Evolutionary conservation across 768 basidiomycete species (phyloP).

Genomic region (Termitomyces heimii): DNA sequence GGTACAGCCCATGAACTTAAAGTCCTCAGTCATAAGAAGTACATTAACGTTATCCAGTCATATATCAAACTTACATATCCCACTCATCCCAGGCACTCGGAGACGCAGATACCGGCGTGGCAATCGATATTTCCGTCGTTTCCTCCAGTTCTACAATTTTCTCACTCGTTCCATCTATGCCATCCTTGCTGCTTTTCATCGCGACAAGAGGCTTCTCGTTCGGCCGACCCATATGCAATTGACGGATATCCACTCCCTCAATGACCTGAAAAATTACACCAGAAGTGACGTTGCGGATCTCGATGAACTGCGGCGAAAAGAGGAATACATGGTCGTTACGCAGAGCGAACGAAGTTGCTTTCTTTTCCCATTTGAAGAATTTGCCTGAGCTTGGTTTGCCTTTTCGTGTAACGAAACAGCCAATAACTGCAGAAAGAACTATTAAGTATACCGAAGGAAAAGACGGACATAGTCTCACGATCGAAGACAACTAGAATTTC

Average conservation of each 20-base stretch:
- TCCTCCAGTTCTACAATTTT: constrained; percentile 63
- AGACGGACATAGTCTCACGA: constrained; percentile 34
- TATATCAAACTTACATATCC: constrained; percentile 43
- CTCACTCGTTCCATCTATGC: constrained; percentile 52
- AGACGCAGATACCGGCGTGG: constrained; percentile 24
- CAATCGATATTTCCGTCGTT: constrained; percentile 49
- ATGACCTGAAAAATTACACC: constrained; percentile 80
- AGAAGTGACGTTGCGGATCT: constrained; percentile 59
- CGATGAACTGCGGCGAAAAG: constrained; percentile 70
- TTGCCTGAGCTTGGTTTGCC: constrained; percentile 57
- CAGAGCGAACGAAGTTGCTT: constrained; percentile 53
- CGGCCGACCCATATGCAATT: constrained; percentile 44
- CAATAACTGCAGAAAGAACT: constrained; percentile 44
- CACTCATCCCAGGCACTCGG: constrained; percentile 65
- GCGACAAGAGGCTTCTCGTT: constrained; percentile 54
- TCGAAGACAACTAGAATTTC: constrained; percentile 75
- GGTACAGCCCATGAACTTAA: neutral
- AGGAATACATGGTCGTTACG: constrained; percentile 64
- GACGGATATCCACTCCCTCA: constrained; percentile 62
- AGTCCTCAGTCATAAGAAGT: neutral
- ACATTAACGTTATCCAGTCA: neutral
- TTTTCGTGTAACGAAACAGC: constrained; percentile 69
- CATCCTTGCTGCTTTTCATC: constrained; percentile 56
- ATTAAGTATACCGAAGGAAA: constrained; percentile 1
- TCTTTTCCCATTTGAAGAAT: constrained; percentile 77